Evolutionary conservation across 2,329 filamentous ascomycete genomes (phyloP), one percentile per base, ranked within the genome.

Genomic region (Fusarium paranaense): DNA sequence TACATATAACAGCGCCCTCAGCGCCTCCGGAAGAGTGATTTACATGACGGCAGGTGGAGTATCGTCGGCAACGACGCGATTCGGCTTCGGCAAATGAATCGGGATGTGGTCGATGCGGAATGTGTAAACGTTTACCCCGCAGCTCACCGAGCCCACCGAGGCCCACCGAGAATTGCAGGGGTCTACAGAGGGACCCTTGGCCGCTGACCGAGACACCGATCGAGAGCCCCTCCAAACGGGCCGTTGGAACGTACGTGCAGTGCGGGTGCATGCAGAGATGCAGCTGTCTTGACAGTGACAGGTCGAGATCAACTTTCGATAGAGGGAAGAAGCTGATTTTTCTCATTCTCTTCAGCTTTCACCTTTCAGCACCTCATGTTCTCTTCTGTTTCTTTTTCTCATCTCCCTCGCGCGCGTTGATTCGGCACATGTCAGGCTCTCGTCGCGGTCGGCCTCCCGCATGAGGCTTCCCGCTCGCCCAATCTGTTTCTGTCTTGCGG

Each of bases 101-200:
- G 78, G 78, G 77, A 78, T 63, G 73, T 76, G 63, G 66, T 54
- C 13, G 67, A 54, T 45, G 65, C 30, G 50, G 67, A 35, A 66
- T 68, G 72, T 78, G 60, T 78, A 78, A 79, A 78, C 67, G 62
- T 78, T 79, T 79, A 79, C 75, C 78, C 78, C 78, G 77, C 77
- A 71, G 70, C 72, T 74, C 71, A 71, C 70, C 73, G 62, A 61
- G 10, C 56, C 70, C 57, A 72, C 76, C 72, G 27, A 10, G 2
- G 11, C 16, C 38, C 61, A 74, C 69, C 66, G 62, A 63, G 18
- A 40, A 16, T 5, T 32, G 14, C 50, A 35, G 32, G 54, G 47
- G 25, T 57, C 25, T 16, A 5, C 2, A 18, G n/a, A n/a, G n/a
- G 25, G 40, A 52, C 32, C 54, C n/a, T 30, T 50, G 37, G 37